A percentile compares a stretch with the other conserved stretches of the same genome.
phyloP scores from a whole-genome alignment of 2,329 filamentous ascomycete species.

The Verticillium isaacii region DNA sequence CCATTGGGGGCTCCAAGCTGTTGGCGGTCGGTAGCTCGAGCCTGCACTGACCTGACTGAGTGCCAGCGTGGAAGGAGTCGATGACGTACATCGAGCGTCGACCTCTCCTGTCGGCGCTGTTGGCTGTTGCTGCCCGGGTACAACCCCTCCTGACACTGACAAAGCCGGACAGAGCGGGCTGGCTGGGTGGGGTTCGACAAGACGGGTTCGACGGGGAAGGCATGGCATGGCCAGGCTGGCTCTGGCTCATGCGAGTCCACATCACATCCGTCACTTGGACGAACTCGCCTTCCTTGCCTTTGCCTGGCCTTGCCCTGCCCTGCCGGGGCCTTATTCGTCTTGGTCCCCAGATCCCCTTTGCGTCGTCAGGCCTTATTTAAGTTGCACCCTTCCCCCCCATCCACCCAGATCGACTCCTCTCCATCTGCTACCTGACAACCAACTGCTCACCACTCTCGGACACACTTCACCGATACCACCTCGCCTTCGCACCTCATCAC shows the following conservation, averaged over 20 bases:
- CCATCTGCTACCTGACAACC: background rate
- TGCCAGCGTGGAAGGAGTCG: constrained; percentile 3
- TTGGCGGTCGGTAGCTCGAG: background rate
- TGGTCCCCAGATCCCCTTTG: background rate
- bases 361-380: background rate
- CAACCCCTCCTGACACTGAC: background rate
- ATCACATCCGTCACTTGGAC: constrained; percentile 9
- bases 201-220: background rate
- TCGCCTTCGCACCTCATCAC: constrained; percentile 1
- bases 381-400: background rate
- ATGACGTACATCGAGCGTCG: constrained; percentile 9
- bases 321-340: background rate
- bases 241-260: constrained; percentile 12
- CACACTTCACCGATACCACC: constrained; percentile 6
- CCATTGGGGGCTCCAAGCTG: background rate
- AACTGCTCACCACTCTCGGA: background rate
- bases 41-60: no score
- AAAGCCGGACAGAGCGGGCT: background rate
- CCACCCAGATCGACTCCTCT: constrained; percentile 4
- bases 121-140: background rate
- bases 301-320: background rate
- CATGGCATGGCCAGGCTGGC: background rate
- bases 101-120: background rate
- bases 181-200: background rate
- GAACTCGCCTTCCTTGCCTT: background rate